Base-by-base conservation (phyloP, 345 rosid genomes). In the Aurinia saxatilis region DNA sequence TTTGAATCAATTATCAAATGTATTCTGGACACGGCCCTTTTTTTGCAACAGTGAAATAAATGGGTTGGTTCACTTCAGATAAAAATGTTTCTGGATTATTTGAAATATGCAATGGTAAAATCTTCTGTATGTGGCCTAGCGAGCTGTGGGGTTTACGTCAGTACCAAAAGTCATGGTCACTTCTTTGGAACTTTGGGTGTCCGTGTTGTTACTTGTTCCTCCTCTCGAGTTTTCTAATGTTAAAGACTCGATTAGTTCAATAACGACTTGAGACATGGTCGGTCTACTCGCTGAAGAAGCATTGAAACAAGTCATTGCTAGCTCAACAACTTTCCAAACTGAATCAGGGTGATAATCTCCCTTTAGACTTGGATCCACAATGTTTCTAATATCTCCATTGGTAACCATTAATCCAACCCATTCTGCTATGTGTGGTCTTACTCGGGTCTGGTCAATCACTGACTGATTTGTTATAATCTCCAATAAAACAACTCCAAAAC, bases 401-500 rank as follows among this genome's bases (percentile, higher is more conserved):
- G 60, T 71, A 1, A 79, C 33, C 47, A 67, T 64, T 10, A 56
- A 42, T 13, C 49, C 63, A 1, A 67, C 61, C 80, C 87, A 78
- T 3, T 63, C 34, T 11, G 39, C 42, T 10, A 82, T 59, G 48
- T 69, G 79, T 7, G 17, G 35, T 39, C 13, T 42, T 1, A 53
- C 66, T 5, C 34, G 53, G 16, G 35, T 53, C 19, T 55, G 61
- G 8, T 55, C 61, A 10, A 74, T 30, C 14, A 73, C 78, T 0
- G 58, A 68, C 23, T 40, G 46, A 13, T 81, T 75, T 1, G 82
- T 82, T 15, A 79, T 50, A 14, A 79, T 44, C 71, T 61, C 80
- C 8, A 82, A 13, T 0, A 82, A 35, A 17, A 79, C 58, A 30
- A 80, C 63, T 11, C 84, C 81, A 36, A 76, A 82, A 57, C 81